These are phyloP conservation scores for Actinidia chinensis DNA, from an alignment of 179 eudicot genomes.

Conservation along the genomic window DNA sequence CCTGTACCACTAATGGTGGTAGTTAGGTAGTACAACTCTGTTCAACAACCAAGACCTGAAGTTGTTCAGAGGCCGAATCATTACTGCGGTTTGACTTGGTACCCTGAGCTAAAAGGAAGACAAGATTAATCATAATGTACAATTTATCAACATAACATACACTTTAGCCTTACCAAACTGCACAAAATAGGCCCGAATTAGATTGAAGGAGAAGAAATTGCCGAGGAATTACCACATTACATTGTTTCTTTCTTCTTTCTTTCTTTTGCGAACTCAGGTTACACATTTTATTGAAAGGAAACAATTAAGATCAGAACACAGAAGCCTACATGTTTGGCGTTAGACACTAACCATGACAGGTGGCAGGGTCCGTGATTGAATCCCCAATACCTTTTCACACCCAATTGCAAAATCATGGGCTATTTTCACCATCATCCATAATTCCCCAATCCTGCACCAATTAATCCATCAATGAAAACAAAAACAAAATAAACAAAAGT, in stretches of 20 bases:
- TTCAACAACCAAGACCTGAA: constrained; percentile 52
- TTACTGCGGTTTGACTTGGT: constrained; percentile 41
- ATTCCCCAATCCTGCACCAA: too few relatives aligned
- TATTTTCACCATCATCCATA: too few relatives aligned
- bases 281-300: too few relatives aligned
- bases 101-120: constrained; percentile 50
- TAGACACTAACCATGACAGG: too few relatives aligned
- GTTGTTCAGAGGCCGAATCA: constrained; percentile 42
- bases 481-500: too few relatives aligned
- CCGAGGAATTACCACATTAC: constrained; percentile 42
- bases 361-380: too few relatives aligned
- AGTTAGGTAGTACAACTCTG: constrained; percentile 73
- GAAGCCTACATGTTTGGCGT: too few relatives aligned
- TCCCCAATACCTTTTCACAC: too few relatives aligned
- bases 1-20: constrained; percentile 87
- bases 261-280: too few relatives aligned
- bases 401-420: too few relatives aligned
- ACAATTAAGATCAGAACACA: too few relatives aligned
- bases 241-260: constrained; percentile 55
- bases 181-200: background rate
- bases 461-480: too few relatives aligned
- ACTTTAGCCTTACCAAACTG: background rate
- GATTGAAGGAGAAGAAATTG: background rate
- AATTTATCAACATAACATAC: background rate
- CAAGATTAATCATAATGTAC: background rate